phyloP scores from a whole-genome alignment of 164 flowering plant genomes.

The Chimonanthus salicifolius region DNA sequence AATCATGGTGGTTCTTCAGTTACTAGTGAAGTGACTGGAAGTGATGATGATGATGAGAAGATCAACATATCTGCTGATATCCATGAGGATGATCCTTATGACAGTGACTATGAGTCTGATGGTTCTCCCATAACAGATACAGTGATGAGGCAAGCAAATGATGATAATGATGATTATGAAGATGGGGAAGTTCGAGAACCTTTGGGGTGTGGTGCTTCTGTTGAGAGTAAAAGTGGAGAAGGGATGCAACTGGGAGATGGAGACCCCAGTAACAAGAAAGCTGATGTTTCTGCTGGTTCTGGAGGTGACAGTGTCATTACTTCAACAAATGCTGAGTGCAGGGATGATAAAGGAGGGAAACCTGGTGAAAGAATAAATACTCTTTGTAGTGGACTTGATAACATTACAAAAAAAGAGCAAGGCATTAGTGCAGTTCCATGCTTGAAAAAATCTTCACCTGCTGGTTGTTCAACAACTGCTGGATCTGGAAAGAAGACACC shows the following conservation, averaged over 20 bases:
- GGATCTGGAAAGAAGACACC: constrained; percentile 16
- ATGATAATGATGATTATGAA: constrained; percentile 45
- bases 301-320: background rate
- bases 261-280: constrained; percentile 12
- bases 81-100: constrained; percentile 31
- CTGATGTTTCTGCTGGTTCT: background rate
- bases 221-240: constrained; percentile 12
- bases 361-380: background rate
- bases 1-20: constrained; percentile 5
- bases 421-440: constrained; percentile 8
- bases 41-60: constrained; percentile 31
- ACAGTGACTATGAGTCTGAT: constrained; percentile 37
- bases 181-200: constrained; percentile 66
- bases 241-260: constrained; percentile 7
- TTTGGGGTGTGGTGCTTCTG: constrained; percentile 7
- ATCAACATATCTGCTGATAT: constrained; percentile 32
- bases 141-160: constrained; percentile 12
- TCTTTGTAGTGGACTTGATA: constrained; percentile 7
- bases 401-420: constrained; percentile 13
- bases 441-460: constrained; percentile 14
- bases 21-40: constrained; percentile 24
- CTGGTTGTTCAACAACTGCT: constrained; percentile 7
- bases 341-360: background rate
- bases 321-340: background rate
- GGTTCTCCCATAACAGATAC: constrained; percentile 21